Base-by-base conservation (phyloP, 768 basidiomycete species). In the Omphalotus guepiniiformis region DNA sequence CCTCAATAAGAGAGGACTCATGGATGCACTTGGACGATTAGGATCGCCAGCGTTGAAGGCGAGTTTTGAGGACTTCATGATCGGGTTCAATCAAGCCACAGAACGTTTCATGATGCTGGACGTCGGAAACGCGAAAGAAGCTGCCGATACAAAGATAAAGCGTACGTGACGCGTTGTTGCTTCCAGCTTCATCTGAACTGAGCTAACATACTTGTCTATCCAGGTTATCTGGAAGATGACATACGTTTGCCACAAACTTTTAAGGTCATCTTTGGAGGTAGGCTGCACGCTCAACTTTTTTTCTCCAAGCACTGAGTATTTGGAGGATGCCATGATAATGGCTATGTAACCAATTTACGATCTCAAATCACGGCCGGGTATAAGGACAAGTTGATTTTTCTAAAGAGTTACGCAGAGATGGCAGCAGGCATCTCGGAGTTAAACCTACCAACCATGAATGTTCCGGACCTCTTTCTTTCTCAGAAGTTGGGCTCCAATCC, bases 71-170 rank as follows among this genome's bases (percentile, higher is more conserved):
- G 80, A 82, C 15, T 88, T 88, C 57, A 63, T 82, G 46, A 62
- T 73, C 42, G 85, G 85, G 6, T 85, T 88, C 58, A 85, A 85
- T 61, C 80, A 83, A 62, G 80, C 84, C 9, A 68, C 77, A 12
- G 78, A 80, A 49, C 74, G 81, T 35, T 87, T 86, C 59, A 63
- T 77, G 42, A 79, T 88, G 65, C 72, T 84, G 26, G 85, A 88
- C 62, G 83, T 83, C 42, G 85, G 85, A 39, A 68, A 66, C 50
- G 79, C 72, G 41, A 88, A 88, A 65, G 85, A 88, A 69, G 82
- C 80, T 3, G 85, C 83, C 23, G 85, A 88, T 61, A 74, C 80
- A 36, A 88, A 88, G 65, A 77, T 88, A 59, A 85, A 83, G 73
- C 82, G 86, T 84, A 53, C 40, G 60, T 36, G 16, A 34, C 15